A percentile compares a stretch with the other conserved stretches of the same genome.
phyloP scores from a whole-genome alignment of 495 filamentous ascomycete species.

The Delitschia confertaspora region DNA sequence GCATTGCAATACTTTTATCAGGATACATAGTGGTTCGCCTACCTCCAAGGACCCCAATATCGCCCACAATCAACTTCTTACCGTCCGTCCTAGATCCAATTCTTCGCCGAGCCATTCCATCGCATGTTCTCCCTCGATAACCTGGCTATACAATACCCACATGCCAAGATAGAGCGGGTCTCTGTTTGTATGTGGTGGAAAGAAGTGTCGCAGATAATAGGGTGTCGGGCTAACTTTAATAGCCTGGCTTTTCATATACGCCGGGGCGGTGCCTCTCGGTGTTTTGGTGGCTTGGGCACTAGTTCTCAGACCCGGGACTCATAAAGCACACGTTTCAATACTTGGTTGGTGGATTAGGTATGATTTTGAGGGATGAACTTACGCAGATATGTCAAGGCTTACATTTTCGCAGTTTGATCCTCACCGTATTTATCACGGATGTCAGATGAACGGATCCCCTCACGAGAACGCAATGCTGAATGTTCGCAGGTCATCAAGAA shows the following conservation, averaged over 20 bases:
- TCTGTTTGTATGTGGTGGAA: constrained; percentile 51
- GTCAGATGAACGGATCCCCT: constrained; percentile 27
- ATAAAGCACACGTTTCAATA: constrained; percentile 79
- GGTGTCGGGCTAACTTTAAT: background rate
- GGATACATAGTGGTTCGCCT: constrained; percentile 56
- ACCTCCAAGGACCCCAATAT: background rate
- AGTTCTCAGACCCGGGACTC: constrained; percentile 48
- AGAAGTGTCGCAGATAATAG: background rate
- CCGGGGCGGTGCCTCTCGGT: constrained; percentile 58
- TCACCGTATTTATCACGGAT: constrained; percentile 80
- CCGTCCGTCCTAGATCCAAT: constrained; percentile 46
- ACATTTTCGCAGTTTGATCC: constrained; percentile 42
- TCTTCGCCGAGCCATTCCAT: constrained; percentile 78
- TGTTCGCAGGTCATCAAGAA: constrained; percentile 65
- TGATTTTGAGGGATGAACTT: background rate
- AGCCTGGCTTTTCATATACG: constrained; percentile 70
- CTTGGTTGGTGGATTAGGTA: constrained; percentile 65
- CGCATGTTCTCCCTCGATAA: constrained; percentile 78
- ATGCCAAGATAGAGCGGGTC: constrained; percentile 78
- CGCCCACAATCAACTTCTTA: constrained; percentile 16
- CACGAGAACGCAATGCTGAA: background rate
- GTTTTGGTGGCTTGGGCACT: constrained; percentile 58
- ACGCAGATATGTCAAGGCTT: background rate
- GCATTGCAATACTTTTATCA: constrained; percentile 56
- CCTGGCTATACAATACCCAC: constrained; percentile 72